Conservation (phyloP, 441 rosid species). For the Croton setiger region DNA sequence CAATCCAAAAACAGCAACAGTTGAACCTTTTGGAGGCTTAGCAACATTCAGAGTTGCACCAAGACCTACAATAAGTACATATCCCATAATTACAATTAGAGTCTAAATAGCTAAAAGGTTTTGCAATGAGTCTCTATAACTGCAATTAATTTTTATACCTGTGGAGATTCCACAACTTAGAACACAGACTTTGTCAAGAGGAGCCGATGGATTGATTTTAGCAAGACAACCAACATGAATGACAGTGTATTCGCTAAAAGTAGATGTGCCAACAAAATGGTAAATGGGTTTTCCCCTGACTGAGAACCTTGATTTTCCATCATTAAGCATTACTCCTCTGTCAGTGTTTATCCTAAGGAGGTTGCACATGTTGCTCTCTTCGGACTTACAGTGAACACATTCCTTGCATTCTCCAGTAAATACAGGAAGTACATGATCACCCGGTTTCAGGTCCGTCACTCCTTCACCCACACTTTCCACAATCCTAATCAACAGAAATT, state of each 20-base stretch:
- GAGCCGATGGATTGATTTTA: conserved; percentile 52
- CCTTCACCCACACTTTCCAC: conserved; percentile 63
- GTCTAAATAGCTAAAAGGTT: background rate
- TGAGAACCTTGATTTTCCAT: conserved; percentile 50
- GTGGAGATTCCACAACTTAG: conserved; percentile 66
- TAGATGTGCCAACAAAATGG: conserved; percentile 55
- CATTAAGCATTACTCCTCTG: conserved; percentile 48
- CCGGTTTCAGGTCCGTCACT: conserved; percentile 45
- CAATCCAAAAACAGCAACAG: conserved; percentile 31
- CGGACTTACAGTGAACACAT: conserved; percentile 47
- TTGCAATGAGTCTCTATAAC: background rate
- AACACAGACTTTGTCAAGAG: conserved; percentile 54
- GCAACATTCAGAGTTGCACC: conserved; percentile 36
- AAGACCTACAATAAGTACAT: conserved; percentile 19
- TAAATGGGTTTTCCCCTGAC: conserved; percentile 46
- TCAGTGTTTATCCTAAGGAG: conserved; percentile 57
- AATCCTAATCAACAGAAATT: conserved; percentile 24
- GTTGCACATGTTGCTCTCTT: conserved; percentile 56
- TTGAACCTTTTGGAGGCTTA: conserved; percentile 22
- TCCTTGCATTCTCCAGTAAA: conserved; percentile 58
- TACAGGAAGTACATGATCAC: conserved; percentile 59
- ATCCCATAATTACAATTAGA: background rate
- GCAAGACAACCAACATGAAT: conserved; percentile 50
- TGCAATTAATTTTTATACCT: conserved; percentile 23
- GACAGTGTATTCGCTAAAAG: conserved; percentile 58